Evolutionary conservation across 2,329 filamentous ascomycete species (phyloP).

Genomic region (Allantophomopsis lycopodina): DNA sequence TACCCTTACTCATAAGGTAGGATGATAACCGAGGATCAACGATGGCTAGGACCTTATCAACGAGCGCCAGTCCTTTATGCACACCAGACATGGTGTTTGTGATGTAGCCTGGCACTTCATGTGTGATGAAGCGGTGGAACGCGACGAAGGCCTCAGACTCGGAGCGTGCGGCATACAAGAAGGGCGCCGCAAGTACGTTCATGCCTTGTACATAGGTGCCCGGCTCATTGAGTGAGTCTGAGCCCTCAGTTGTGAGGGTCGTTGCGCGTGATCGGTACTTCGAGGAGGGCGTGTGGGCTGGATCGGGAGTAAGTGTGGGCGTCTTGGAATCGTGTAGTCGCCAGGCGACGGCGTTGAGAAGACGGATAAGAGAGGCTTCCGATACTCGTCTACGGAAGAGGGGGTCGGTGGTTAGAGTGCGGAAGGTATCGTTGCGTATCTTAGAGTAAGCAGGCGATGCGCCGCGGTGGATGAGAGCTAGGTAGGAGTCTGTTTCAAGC

Average conservation of each 20-base stretch:
- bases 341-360: slow-evolving; percentile 94
- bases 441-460: slow-evolving; percentile 92
- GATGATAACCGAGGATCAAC: slow-evolving; percentile 79
- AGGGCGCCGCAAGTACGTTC: slow-evolving; percentile 94
- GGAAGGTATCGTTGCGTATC: slow-evolving; percentile 96
- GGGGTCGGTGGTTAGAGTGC: slow-evolving; percentile 92
- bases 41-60: slow-evolving; percentile 83
- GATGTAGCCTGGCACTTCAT: slow-evolving; percentile 86
- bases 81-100: slow-evolving; percentile 95
- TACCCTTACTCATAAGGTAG: slow-evolving; percentile 73
- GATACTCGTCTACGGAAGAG: slow-evolving; percentile 91
- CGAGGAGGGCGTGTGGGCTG: slow-evolving; percentile 17
- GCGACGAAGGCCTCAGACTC: slow-evolving; percentile 90
- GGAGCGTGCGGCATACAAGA: slow-evolving; percentile 86
- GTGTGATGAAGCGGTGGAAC: slow-evolving; percentile 76
- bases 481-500: slow-evolving; percentile 75
- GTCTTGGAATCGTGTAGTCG: slow-evolving; percentile 66
- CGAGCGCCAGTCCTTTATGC: slow-evolving; percentile 77
- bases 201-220: slow-evolving; percentile 96
- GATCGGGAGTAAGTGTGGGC: slow-evolving; percentile 15
- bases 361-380: slow-evolving; percentile 84
- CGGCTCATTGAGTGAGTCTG: slow-evolving; percentile 48
- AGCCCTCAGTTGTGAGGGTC: slow-evolving; percentile 48
- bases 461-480: slow-evolving; percentile 80
- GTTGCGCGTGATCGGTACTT: slow-evolving; percentile 32